Evolutionary conservation across 2,329 filamentous ascomycete species (phyloP).

Genomic region (Tolypocladium guangdongense): DNA sequence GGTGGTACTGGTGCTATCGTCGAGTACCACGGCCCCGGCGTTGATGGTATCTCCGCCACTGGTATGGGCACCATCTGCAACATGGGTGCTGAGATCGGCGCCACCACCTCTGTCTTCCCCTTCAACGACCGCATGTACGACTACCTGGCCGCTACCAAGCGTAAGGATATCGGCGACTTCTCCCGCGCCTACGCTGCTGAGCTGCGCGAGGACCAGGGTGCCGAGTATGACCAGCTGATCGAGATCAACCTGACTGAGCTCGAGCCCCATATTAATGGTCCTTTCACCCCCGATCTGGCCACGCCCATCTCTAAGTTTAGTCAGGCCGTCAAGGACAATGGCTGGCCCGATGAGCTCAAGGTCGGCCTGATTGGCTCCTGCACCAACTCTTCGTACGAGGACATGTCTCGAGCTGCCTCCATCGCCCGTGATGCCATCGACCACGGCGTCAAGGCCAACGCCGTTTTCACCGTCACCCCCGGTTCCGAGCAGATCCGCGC

Average conservation of each 20-base stretch:
- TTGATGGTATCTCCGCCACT: too few species aligned
- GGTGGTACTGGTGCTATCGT: conserved; percentile 92
- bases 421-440: conserved; percentile 83
- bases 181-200: conserved; percentile 65
- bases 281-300: conserved; percentile 90
- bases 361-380: conserved; percentile 95
- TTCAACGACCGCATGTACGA: conserved; percentile 90
- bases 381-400: conserved; percentile 97
- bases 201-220: conserved; percentile 56
- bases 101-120: conserved; percentile 92
- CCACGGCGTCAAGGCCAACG: conserved; percentile 80
- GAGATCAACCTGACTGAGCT: conserved; percentile 82
- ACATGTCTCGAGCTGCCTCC: conserved; percentile 95
- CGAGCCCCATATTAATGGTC: conserved; percentile 94
- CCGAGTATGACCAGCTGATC: conserved; percentile 83
- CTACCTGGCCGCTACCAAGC: conserved; percentile 87
- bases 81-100: conserved; percentile 85
- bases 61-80: conserved; percentile 90
- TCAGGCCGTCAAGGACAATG: conserved; percentile 67
- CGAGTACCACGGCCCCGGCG: conserved; percentile 73
- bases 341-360: conserved; percentile 85
- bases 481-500: conserved; percentile 95
- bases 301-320: conserved; percentile 88
- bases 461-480: conserved; percentile 91
- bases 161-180: conserved; percentile 82